Conservation (phyloP, 805 yeast genomes). For the Metschnikowia shivogae region DNA sequence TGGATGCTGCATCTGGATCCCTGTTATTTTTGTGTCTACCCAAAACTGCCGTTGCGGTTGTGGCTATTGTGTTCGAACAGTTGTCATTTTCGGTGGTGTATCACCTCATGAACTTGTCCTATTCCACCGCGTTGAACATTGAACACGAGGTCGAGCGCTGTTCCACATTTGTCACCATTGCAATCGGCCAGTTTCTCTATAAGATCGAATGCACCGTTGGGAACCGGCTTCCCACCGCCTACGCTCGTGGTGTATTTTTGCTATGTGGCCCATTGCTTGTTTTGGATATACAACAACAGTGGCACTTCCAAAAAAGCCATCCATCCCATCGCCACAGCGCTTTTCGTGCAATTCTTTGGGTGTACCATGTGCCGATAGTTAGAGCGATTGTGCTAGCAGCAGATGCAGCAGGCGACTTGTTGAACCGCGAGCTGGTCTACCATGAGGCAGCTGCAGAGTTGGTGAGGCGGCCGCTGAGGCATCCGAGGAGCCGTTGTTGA, state of each 20-base stretch:
- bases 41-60: slow-evolving; percentile 43
- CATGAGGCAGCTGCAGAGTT: slow-evolving; percentile 1
- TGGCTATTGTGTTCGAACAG: slow-evolving; percentile 41
- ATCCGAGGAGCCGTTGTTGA: slow-evolving; percentile 26
- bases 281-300: slow-evolving; percentile 54
- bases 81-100: slow-evolving; percentile 31
- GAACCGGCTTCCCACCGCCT: slow-evolving; percentile 40
- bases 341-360: slow-evolving; percentile 42
- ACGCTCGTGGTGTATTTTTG: slow-evolving; percentile 47
- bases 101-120: slow-evolving; percentile 40
- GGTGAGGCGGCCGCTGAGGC: neutral
- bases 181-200: slow-evolving; percentile 60
- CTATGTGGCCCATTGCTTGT: slow-evolving; percentile 44
- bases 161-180: slow-evolving; percentile 57
- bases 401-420: slow-evolving; percentile 53
- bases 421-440: slow-evolving; percentile 21
- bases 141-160: slow-evolving; percentile 65
- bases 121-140: slow-evolving; percentile 58
- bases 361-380: slow-evolving; percentile 50
- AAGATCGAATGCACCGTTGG: slow-evolving; percentile 47
- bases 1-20: slow-evolving; percentile 45
- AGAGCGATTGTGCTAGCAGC: slow-evolving; percentile 53
- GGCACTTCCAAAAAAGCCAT: slow-evolving; percentile 46
- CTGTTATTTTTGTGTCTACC: slow-evolving; percentile 46
- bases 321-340: slow-evolving; percentile 54